Evolutionary conservation across 768 basidiomycete genomes (phyloP).

Genomic region (Boletus speciosus): DNA sequence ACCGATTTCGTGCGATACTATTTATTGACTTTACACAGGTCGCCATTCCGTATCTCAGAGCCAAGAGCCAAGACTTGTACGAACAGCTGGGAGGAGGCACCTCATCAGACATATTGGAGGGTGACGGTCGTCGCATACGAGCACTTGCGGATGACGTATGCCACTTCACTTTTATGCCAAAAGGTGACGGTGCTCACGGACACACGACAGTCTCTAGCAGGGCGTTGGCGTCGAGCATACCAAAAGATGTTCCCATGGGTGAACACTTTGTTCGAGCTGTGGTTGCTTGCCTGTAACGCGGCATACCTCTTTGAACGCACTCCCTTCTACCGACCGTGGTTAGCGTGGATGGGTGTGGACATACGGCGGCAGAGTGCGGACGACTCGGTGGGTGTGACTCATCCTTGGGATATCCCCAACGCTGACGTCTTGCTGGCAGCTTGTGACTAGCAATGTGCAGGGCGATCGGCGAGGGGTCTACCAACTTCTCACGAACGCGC

Average conservation of each 20-base stretch:
- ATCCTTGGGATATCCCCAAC: not conserved
- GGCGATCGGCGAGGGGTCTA: conserved; percentile 37
- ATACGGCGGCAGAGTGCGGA: conserved; percentile 75
- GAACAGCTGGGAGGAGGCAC: conserved; percentile 85
- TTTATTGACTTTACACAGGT: conserved; percentile 40
- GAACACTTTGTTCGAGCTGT: conserved; percentile 74
- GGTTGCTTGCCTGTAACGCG: conserved; percentile 80
- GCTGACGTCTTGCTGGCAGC: conserved; percentile 13
- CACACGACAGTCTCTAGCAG: conserved; percentile 44
- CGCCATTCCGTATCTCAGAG: conserved; percentile 83
- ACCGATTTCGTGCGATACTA: not conserved
- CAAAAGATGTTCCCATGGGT: conserved; percentile 79
- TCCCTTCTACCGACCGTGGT: conserved; percentile 87
- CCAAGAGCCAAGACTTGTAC: conserved; percentile 87
- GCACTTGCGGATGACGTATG: conserved; percentile 53
- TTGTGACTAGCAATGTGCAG: conserved; percentile 12
- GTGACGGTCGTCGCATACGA: conserved; percentile 42
- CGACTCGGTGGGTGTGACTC: conserved; percentile 59
- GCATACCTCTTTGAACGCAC: conserved; percentile 88
- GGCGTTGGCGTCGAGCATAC: conserved; percentile 57
- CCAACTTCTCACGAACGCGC: conserved; percentile 48
- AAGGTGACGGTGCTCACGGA: conserved; percentile 1
- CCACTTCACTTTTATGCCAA: conserved; percentile 3
- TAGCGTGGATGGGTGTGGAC: conserved; percentile 80
- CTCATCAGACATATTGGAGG: conserved; percentile 61